These are phyloP conservation scores for Clonostachys sp. DNA, from an alignment of 2,329 filamentous ascomycete genomes.

Conservation along the genomic window DNA sequence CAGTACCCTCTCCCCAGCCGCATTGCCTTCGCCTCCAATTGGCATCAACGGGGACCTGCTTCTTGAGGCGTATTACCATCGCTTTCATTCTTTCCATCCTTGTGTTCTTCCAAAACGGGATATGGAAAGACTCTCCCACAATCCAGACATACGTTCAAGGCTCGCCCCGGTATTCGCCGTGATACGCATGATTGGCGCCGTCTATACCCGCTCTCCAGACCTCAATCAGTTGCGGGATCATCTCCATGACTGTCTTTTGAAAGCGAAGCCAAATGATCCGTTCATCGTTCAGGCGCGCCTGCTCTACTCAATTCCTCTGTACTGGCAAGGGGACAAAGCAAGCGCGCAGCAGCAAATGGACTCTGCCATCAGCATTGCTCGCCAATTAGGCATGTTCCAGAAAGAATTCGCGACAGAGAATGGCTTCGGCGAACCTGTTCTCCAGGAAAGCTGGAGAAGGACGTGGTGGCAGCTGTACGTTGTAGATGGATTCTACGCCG, in stretches of 20 bases:
- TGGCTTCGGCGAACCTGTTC: slow-evolving; percentile 36
- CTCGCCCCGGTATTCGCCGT: slow-evolving; percentile 15
- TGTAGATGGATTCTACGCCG: slow-evolving; percentile 70
- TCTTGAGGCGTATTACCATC: slow-evolving; percentile 25
- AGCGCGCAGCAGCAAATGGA: slow-evolving; percentile 22
- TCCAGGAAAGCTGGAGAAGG: slow-evolving; percentile 58
- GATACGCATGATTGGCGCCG: slow-evolving; percentile 24
- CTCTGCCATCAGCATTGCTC: slow-evolving; percentile 50
- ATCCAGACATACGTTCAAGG: not conserved
- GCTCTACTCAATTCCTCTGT: slow-evolving; percentile 26
- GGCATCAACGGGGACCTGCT: slow-evolving; percentile 11
- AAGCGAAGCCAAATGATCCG: slow-evolving; percentile 6
- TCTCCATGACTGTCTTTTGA: too few species aligned
- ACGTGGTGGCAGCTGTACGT: slow-evolving; percentile 71
- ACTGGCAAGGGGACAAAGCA: slow-evolving; percentile 20
- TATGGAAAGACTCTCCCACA: slow-evolving; percentile 6
- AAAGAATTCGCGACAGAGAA: slow-evolving; percentile 49
- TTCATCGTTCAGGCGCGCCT: slow-evolving; percentile 28
- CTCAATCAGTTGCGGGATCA: slow-evolving; percentile 1
- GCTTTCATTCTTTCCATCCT: slow-evolving; percentile 25
- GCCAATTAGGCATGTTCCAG: slow-evolving; percentile 67
- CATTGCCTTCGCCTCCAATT: too few species aligned
- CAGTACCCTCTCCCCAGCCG: too few species aligned
- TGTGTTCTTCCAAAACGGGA: slow-evolving; percentile 13
- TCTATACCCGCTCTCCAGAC: slow-evolving; percentile 14